Percentiles rank a stretch among this genome's conserved stretches.
phyloP scores from a whole-genome alignment of 345 rosid species.

The Angophora floribunda region DNA sequence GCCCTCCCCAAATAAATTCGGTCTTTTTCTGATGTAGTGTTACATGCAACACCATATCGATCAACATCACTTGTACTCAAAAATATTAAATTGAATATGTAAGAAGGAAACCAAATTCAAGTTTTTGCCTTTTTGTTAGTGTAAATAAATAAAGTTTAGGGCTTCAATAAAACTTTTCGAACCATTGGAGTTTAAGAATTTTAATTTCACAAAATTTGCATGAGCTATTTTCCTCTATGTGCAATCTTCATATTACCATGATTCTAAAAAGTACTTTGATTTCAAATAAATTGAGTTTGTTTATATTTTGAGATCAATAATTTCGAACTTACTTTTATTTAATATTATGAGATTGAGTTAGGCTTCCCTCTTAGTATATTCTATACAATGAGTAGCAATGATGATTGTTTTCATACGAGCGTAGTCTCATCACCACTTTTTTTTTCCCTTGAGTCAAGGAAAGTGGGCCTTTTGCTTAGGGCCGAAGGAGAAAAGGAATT shows the following conservation, averaged over 20 bases:
- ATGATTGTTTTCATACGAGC: background rate
- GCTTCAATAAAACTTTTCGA: background rate
- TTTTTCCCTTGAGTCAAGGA: background rate
- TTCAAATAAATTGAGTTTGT: background rate
- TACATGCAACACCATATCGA: background rate
- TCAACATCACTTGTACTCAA: background rate
- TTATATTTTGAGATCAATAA: too few relatives aligned
- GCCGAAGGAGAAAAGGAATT: background rate
- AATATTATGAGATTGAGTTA: background rate
- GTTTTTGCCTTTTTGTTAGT: background rate
- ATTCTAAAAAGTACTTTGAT: background rate
- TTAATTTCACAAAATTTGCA: background rate
- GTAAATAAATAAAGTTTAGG: too few relatives aligned
- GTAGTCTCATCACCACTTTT: background rate
- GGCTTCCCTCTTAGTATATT: background rate
- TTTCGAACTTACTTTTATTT: background rate
- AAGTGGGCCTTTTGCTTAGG: background rate
- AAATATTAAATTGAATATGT: too few relatives aligned
- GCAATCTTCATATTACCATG: background rate
- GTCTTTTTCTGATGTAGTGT: background rate
- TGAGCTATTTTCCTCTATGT: background rate
- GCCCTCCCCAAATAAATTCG: background rate
- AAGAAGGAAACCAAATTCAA: background rate
- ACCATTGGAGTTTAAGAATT: background rate
- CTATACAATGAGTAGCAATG: background rate